A percentile compares a stretch with the other conserved stretches of the same genome.
These are phyloP conservation scores for Debaryomyces tyrocola DNA, from an alignment of 805 yeast genomes.

Conservation along the genomic window DNA sequence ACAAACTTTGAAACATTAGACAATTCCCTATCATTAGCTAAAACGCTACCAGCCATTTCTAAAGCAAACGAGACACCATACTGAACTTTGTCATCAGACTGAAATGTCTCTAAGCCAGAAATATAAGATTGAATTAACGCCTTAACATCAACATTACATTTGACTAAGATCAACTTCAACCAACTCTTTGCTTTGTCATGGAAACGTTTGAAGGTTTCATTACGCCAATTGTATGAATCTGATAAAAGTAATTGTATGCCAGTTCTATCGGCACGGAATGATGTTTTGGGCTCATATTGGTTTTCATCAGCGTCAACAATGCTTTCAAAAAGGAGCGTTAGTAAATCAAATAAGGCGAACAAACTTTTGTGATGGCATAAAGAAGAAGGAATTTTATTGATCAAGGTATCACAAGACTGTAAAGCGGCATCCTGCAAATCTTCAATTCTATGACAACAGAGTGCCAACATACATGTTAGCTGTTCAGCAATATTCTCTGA, in stretches of 20 bases:
- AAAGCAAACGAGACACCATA: slow-evolving; percentile 89
- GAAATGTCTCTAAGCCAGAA: slow-evolving; percentile 39
- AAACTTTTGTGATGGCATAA: slow-evolving; percentile 73
- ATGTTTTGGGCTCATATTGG: slow-evolving; percentile 81
- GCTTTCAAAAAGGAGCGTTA: slow-evolving; percentile 76
- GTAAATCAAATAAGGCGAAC: slow-evolving; percentile 76
- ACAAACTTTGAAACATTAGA: slow-evolving; percentile 44
- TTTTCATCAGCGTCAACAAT: slow-evolving; percentile 80
- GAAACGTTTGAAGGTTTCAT: slow-evolving; percentile 59
- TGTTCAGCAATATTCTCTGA: slow-evolving; percentile 62
- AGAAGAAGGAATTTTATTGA: slow-evolving; percentile 69
- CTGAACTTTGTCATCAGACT: slow-evolving; percentile 41
- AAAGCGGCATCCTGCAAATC: slow-evolving; percentile 79
- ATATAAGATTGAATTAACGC: slow-evolving; percentile 78
- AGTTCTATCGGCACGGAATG: slow-evolving; percentile 47
- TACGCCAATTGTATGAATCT: slow-evolving; percentile 77
- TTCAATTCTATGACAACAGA: slow-evolving; percentile 76
- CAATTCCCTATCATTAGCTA: slow-evolving; percentile 67
- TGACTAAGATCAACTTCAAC: slow-evolving; percentile 58
- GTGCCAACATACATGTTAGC: slow-evolving; percentile 61
- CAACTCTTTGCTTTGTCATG: slow-evolving; percentile 63
- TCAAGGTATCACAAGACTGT: slow-evolving; percentile 68
- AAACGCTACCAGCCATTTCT: slow-evolving; percentile 76
- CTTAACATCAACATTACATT: slow-evolving; percentile 72
- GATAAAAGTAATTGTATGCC: slow-evolving; percentile 60